A percentile compares a stretch with the other conserved stretches of the same genome.
phyloP scores from a whole-genome alignment of 768 basidiomycete genomes.

The Russula ochroleuca region DNA sequence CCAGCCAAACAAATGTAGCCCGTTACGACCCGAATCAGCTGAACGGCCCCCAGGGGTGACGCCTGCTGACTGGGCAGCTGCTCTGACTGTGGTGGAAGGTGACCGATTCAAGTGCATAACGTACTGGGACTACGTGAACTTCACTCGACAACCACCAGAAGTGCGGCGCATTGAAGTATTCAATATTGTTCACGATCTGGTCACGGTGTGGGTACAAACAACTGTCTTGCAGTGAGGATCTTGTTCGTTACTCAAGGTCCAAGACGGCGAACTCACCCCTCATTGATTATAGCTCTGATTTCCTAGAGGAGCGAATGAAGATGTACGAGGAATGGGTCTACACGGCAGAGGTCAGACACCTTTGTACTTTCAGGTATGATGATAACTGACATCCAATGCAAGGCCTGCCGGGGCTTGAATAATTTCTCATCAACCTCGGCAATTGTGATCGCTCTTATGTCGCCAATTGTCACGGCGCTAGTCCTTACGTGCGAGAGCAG shows the following conservation, averaged over 20 bases:
- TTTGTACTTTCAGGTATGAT: not conserved
- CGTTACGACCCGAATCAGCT: not conserved
- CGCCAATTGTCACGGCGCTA: not conserved
- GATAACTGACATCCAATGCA: not conserved
- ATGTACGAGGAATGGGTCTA: slow-evolving; percentile 14
- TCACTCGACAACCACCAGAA: not conserved
- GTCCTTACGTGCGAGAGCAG: slow-evolving; percentile 16
- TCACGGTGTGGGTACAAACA: slow-evolving; percentile 9
- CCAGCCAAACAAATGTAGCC: not conserved
- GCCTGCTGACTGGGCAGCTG: slow-evolving; percentile 7
- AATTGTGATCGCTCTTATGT: slow-evolving; percentile 12
- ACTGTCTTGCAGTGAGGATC: slow-evolving; percentile 7
- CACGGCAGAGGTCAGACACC: slow-evolving; percentile 14
- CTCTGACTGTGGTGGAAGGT: slow-evolving; percentile 17
- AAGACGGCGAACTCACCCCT: not conserved
- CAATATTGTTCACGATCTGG: slow-evolving; percentile 12
- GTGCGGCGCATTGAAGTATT: slow-evolving; percentile 10
- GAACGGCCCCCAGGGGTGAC: not conserved
- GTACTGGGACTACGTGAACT: slow-evolving; percentile 22
- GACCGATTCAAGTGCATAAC: slow-evolving; percentile 18
- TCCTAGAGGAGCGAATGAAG: slow-evolving; percentile 5
- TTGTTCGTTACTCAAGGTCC: not conserved
- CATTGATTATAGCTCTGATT: slow-evolving; percentile 1
- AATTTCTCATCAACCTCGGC: slow-evolving; percentile 18
- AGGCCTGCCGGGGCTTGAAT: slow-evolving; percentile 12